Conservation (phyloP, 345 rosid species). For the Bretschneidera sinensis region DNA sequence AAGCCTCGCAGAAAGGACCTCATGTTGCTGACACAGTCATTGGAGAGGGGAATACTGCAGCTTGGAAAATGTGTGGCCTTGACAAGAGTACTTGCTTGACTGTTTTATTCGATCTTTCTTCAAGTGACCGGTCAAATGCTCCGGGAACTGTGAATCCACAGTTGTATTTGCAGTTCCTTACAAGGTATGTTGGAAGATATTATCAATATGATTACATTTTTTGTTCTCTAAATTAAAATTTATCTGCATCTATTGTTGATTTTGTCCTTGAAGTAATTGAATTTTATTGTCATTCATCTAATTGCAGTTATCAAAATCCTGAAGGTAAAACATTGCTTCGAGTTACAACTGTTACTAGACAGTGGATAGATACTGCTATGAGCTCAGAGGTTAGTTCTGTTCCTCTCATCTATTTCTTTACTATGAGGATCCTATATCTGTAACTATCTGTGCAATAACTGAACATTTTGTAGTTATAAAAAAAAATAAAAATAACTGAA, state of each 20-base stretch:
- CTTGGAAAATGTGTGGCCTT: constrained; percentile 98
- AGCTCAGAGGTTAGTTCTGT: constrained; percentile 71
- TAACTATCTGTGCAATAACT: background rate
- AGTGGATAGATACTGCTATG: constrained; percentile 85
- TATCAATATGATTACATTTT: background rate
- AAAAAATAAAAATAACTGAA: too few species aligned
- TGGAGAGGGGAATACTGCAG: constrained; percentile 88
- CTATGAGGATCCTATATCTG: background rate
- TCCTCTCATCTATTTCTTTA: constrained; percentile 16
- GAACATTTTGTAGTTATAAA: too few species aligned
- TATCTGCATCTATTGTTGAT: constrained; percentile 1
- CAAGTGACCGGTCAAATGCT: constrained; percentile 64
- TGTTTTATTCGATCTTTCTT: constrained; percentile 87
- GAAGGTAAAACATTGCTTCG: constrained; percentile 70
- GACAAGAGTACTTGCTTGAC: constrained; percentile 94
- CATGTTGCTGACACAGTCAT: constrained; percentile 72
- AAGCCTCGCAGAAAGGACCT: constrained; percentile 88
- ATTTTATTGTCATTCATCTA: constrained; percentile 17
- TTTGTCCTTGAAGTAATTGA: constrained; percentile 9
- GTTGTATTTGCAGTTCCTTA: constrained; percentile 82
- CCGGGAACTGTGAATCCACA: constrained; percentile 75
- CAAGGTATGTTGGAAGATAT: constrained; percentile 49
- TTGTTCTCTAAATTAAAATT: background rate
- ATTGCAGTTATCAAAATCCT: constrained; percentile 73
- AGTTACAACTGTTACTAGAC: constrained; percentile 80